Percentiles rank a stretch among this genome's conserved stretches.
Conservation (phyloP, 305 asterid species). For the Fraxinus velutina region DNA sequence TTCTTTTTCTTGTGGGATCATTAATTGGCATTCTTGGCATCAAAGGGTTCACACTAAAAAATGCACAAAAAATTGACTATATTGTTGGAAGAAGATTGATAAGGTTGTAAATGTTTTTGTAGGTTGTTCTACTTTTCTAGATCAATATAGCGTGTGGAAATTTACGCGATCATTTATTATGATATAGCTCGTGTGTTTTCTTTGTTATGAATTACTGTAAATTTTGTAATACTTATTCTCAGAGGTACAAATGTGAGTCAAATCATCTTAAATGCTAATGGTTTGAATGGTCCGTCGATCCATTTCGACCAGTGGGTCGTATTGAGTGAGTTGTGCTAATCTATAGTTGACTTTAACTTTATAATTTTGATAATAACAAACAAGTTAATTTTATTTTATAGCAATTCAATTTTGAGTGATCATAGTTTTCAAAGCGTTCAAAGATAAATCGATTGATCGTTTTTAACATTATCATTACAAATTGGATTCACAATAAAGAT, state of each 20-base stretch:
- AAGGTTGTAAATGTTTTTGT: not conserved
- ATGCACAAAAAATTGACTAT: not conserved
- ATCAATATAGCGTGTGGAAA: not conserved
- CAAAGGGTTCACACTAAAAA: not conserved
- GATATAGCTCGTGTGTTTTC: not conserved
- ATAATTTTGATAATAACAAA: no score
- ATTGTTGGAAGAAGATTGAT: not conserved
- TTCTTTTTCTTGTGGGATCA: not conserved
- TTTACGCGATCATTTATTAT: not conserved
- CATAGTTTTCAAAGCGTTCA: no score
- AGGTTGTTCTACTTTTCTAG: not conserved
- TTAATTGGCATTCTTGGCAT: not conserved
- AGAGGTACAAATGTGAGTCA: not conserved
- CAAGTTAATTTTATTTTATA: no score
- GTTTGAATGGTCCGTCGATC: not conserved
- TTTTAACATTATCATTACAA: no score
- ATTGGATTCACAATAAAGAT: no score
- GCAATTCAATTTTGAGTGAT: no score
- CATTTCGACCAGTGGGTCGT: not conserved
- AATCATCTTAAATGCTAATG: not conserved
- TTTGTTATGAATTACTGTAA: not conserved
- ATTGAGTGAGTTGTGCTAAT: not conserved
- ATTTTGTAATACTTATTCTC: not conserved
- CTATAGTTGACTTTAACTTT: no score
- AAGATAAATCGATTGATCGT: no score